Percentiles rank a stretch among this genome's conserved stretches.
phyloP scores from a whole-genome alignment of 2,329 filamentous ascomycete species.

The Fusarium equiseti region DNA sequence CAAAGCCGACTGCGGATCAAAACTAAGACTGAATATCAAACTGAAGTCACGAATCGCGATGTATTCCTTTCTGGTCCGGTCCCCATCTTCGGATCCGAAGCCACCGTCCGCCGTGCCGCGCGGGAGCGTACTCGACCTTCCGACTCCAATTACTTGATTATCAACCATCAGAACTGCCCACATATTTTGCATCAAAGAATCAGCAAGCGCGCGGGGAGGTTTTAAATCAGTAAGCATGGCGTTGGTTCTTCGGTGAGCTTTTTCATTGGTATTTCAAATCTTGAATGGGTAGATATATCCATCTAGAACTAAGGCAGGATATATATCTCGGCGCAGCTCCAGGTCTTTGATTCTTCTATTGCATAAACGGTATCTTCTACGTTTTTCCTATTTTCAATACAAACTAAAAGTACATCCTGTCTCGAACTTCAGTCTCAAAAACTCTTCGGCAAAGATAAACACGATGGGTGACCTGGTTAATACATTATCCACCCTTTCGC shows the following conservation, averaged over 20 bases:
- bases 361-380: not conserved
- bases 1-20: not conserved
- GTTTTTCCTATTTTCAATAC: too few relatives aligned
- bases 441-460: rapidly evolving
- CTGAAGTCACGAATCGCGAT: not conserved
- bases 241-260: too few relatives aligned
- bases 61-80: not conserved
- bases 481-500: too few relatives aligned
- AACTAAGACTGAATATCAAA: not conserved
- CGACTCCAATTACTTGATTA: constrained; percentile 11
- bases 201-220: not conserved
- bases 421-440: not conserved
- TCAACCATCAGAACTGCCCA: not conserved
- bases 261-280: not conserved
- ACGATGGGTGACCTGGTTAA: constrained; percentile 12
- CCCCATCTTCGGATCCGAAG: not conserved
- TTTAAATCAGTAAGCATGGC: not conserved
- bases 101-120: constrained; percentile 2
- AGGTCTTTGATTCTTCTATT: not conserved
- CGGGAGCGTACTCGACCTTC: not conserved
- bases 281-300: not conserved
- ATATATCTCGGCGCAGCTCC: not conserved
- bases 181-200: not conserved
- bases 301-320: rapidly evolving
- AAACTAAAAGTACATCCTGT: rapidly evolving